Evolutionary conservation across 192 early-diverging fungal species (phyloP), one percentile per base, ranked within the genome.

Genomic region (Chytriomyces sp.): DNA sequence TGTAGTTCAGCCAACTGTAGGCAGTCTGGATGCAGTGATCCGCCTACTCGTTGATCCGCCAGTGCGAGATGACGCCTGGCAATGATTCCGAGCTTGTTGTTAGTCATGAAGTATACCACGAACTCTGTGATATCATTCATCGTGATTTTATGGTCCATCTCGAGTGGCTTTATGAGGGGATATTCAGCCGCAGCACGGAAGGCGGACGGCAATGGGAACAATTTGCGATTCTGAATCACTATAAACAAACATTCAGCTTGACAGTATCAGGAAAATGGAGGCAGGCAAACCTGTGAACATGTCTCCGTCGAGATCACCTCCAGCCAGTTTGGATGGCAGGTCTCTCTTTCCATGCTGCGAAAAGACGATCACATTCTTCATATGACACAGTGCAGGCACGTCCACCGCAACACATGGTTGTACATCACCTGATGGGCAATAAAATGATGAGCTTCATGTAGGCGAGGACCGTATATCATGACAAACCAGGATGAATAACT

Each of bases 291-390:
- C n/a, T n/a, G n/a, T n/a, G n/a, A 89, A 70, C 10, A 66, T 83
- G 79, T 94, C 93, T 25, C 93, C 93, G 68, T 94, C 93, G 5
- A 94, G 74, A 80, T 94, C 93, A 10, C 93, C 93, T 38, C 93
- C 93, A 63, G 84, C 83, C 62, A 92, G 90, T 87, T 88, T 89
- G 49, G 87, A 91, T 3, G 91, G 89, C 40, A 92, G 78, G 60
- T 88, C 87, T 4, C 93, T 82, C 7, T 81, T 64, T 0, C 93
- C 93, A 26, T 81, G 72, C 33, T 85, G 78, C 25, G 89, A 83
- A 70, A 94, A 94, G 0, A 93, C 93, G 3, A 94, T 77, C 1
- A 93, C 92, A 70, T 93, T 88, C 3, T 44, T 5, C 52, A 84
- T 41, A 59, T 83, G 79, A 6, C 36, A 19, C 2, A 83, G 66